phyloP scores from a whole-genome alignment of 1,284 basidiomycete genomes.

The Ceratobasidium sp. region DNA sequence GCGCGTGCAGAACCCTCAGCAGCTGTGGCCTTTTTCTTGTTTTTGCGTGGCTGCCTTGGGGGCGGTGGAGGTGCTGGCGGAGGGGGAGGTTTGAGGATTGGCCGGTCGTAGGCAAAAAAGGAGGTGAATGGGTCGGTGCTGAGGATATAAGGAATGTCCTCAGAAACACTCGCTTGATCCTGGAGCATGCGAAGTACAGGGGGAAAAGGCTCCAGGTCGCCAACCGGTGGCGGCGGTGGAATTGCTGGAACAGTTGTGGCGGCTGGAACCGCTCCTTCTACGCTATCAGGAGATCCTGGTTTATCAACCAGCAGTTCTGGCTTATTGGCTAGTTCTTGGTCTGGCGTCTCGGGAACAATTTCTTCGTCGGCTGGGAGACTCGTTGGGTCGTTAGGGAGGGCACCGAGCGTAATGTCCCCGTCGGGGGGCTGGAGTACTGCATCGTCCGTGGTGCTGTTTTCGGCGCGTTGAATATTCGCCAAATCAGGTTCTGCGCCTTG shows the following conservation, averaged over 20 bases:
- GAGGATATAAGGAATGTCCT: conserved; percentile 66
- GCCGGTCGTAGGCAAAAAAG: conserved; percentile 76
- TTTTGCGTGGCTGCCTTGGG: conserved; percentile 28
- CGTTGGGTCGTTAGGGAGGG: not conserved
- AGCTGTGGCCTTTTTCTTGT: conserved; percentile 35
- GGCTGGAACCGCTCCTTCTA: not conserved
- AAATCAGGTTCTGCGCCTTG: not conserved
- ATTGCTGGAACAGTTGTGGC: not conserved
- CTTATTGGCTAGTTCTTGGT: conserved; percentile 25
- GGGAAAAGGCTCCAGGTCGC: conserved; percentile 80
- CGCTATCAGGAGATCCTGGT: not conserved
- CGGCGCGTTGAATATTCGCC: not conserved
- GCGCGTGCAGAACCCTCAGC: conserved; percentile 51
- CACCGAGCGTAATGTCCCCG: not conserved
- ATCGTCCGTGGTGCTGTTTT: not conserved
- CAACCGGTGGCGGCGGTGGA: conserved; percentile 55
- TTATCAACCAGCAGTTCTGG: not conserved
- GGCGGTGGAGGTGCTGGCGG: conserved; percentile 58
- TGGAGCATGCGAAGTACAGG: conserved; percentile 65
- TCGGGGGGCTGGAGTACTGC: not conserved
- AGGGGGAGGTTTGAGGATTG: conserved; percentile 69
- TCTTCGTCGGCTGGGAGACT: conserved; percentile 42
- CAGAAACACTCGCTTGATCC: conserved; percentile 54
- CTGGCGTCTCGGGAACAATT: conserved; percentile 29
- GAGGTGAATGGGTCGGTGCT: conserved; percentile 72